These are phyloP conservation scores for Acacia concinna DNA, from an alignment of 331 rosid genomes.

Conservation along the genomic window DNA sequence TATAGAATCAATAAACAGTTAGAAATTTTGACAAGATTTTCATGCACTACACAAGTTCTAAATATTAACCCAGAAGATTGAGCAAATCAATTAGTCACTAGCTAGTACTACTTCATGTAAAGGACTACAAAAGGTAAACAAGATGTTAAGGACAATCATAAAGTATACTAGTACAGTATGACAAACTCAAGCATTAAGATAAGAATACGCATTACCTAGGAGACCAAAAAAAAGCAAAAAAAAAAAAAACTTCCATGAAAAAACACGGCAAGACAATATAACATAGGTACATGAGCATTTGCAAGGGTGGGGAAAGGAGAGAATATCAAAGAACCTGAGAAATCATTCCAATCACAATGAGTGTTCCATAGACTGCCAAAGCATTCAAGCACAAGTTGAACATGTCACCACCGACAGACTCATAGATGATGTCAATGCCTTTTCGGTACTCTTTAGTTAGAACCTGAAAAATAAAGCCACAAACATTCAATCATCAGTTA, in stretches of 20 bases:
- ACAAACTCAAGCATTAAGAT: neutral
- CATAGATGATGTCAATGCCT: constrained; percentile 87
- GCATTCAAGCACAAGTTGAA: constrained; percentile 82
- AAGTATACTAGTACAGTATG: neutral
- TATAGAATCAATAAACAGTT: neutral
- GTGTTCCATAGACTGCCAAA: constrained; percentile 76
- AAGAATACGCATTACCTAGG: neutral
- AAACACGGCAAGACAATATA: neutral
- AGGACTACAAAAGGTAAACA: neutral
- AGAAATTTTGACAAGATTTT: neutral
- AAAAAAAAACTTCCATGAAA: neutral
- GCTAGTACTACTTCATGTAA: neutral
- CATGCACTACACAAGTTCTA: constrained; percentile 1
- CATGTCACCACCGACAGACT: constrained; percentile 97
- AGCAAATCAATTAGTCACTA: constrained; percentile 16
- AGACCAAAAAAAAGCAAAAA: neutral
- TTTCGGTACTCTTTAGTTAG: constrained; percentile 71
- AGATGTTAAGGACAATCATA: neutral
- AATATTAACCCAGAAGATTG: neutral
- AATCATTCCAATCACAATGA: constrained; percentile 94
- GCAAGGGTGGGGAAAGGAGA: neutral
- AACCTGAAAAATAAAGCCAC: constrained; percentile 54
- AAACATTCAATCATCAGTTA: constrained; percentile 10
- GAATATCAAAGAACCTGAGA: constrained; percentile 67
- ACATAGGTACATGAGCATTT: constrained; percentile 5